A percentile compares a stretch with the other conserved stretches of the same genome.
Evolutionary conservation across 176 grass and related monocot species (phyloP).

Genomic region (Typha latifolia): DNA sequence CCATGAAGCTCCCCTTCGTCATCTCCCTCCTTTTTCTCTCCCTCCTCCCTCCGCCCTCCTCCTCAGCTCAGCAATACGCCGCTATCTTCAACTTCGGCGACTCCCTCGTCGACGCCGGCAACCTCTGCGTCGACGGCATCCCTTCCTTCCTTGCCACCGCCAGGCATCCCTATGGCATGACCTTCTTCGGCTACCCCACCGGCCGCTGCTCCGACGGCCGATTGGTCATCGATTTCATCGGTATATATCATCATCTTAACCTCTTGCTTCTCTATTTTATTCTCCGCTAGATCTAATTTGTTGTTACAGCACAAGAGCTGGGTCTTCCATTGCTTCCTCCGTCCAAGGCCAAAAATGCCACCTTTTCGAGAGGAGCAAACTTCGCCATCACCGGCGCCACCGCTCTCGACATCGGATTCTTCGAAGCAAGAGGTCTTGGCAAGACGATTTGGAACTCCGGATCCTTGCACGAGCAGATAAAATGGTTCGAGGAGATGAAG

Average conservation of each 20-base stretch:
- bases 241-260: conserved; percentile 3
- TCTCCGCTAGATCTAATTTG: not conserved
- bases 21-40: conserved; percentile 14
- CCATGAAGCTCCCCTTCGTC: conserved; percentile 10
- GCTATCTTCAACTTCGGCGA: conserved; percentile 91
- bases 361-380: conserved; percentile 74
- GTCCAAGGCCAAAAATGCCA: conserved; percentile 61
- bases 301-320: conserved; percentile 58
- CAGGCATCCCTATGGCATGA: conserved; percentile 60
- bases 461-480: conserved; percentile 67
- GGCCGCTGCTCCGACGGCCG: conserved; percentile 83
- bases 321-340: conserved; percentile 69
- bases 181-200: conserved; percentile 66
- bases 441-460: conserved; percentile 68
- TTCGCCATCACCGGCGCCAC: conserved; percentile 83
- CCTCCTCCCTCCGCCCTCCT: conserved; percentile 8
- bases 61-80: conserved; percentile 38
- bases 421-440: conserved; percentile 38
- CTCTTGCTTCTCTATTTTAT: not conserved
- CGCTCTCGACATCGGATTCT: conserved; percentile 61
- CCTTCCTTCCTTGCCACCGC: conserved; percentile 65
- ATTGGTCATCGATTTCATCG: conserved; percentile 71
- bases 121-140: conserved; percentile 64
- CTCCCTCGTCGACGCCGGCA: conserved; percentile 67
- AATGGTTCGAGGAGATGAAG: conserved; percentile 78